Base-by-base conservation (phyloP, 345 rosid species). In the Ricinus communis region DNA sequence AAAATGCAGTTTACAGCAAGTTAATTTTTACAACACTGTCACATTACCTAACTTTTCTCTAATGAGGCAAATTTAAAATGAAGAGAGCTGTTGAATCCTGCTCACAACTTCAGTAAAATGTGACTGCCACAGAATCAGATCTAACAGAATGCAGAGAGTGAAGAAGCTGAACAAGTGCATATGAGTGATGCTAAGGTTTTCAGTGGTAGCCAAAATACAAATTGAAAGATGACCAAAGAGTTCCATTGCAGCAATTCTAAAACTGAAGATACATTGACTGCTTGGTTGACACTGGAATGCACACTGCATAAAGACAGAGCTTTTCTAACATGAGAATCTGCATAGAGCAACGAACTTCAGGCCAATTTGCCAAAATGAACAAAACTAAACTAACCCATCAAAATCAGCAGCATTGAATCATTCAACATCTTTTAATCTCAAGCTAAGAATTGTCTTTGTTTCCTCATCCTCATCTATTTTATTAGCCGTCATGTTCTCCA, bases 401-500 rank as follows among this genome's bases (percentile, higher is more conserved):
- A 31, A 66, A 33, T 8, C 43, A 43, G 12, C 4, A 43, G 4
- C 30, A 31, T 58, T 59, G 56, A 22, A 4, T 61, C 59, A 60
- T 22, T 70, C 68, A 41, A 3, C 61, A 62, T 50, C 50, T 51
- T 2, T 38, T 62, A 24, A 25, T 69, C 30, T 56, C 36, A 46
- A 66, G 55, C 53, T 25, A 47, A 84, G 81, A 50, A 75, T 71
- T 67, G 25, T 62, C 62, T 64, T 49, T 18, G 62, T 77, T 64
- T 70, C 82, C 53, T 74, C 72, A 19, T 77, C 77, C 50, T 64
- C 69, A 11, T 68, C 75, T 65, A 79, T 53, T 22, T 69, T 21
- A 56, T 73, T 77, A 3, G 66, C 43, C 67, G 70, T 77, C 77
- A 75, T 75, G 45, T 79, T 60, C 65, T 59, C 66, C 65, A 76